Conservation (phyloP, 2,329 filamentous ascomycete genomes). For the Apiospora hydei region DNA sequence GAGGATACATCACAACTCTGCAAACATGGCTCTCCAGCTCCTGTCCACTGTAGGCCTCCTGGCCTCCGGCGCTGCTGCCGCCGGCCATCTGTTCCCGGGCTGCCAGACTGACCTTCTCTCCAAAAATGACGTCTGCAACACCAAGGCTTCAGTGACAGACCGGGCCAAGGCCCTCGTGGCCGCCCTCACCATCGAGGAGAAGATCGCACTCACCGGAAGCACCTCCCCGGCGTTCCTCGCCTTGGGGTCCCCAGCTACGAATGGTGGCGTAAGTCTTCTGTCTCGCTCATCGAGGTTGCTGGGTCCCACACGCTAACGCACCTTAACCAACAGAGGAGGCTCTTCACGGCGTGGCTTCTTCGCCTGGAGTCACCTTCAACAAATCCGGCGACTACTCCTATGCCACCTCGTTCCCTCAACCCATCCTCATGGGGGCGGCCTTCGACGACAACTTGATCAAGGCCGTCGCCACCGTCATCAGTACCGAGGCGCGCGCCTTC, state of each 20-base stretch:
- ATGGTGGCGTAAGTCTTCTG: constrained; percentile 55
- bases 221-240: constrained; percentile 57
- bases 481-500: constrained; percentile 43
- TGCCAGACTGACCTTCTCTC: constrained; percentile 35
- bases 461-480: constrained; percentile 38
- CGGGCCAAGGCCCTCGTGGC: constrained; percentile 35
- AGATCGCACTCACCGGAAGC: constrained; percentile 36
- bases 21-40: constrained; percentile 31
- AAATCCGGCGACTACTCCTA: constrained; percentile 36
- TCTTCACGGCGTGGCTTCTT: constrained; percentile 65
- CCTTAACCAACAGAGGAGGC: constrained; percentile 53
- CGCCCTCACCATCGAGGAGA: constrained; percentile 36
- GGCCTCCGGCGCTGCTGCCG: constrained; percentile 33
- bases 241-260: constrained; percentile 65
- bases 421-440: constrained; percentile 41
- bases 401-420: constrained; percentile 43
- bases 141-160: constrained; percentile 31
- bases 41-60: constrained; percentile 31
- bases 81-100: constrained; percentile 36
- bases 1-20: neutral
- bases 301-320: neutral
- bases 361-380: constrained; percentile 51
- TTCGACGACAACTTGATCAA: constrained; percentile 43
- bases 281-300: neutral
- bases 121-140: constrained; percentile 36